Evolutionary conservation across 2,329 filamentous ascomycete genomes (phyloP).

Genomic region (Cladobotryum mycophilum): DNA sequence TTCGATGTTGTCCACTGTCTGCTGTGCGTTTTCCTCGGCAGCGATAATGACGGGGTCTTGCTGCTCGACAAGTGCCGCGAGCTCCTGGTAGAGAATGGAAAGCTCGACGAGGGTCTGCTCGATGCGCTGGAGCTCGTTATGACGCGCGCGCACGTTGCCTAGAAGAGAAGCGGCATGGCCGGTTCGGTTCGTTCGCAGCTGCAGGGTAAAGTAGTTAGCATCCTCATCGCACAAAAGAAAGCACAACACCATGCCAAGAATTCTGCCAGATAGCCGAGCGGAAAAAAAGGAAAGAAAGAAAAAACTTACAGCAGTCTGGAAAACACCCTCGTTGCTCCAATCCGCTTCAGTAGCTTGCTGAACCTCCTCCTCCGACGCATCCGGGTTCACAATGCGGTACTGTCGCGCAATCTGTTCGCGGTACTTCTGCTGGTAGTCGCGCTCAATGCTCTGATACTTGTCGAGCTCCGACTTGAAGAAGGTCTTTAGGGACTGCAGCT

Average conservation of each 20-base stretch:
- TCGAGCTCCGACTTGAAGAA: constrained; percentile 67
- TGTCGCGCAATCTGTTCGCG: constrained; percentile 74
- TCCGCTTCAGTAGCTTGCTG: constrained; percentile 61
- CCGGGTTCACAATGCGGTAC: constrained; percentile 75
- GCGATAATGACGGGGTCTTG: constrained; percentile 60
- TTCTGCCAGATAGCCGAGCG: neutral
- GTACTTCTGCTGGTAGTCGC: constrained; percentile 63
- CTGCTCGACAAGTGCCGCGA: constrained; percentile 66
- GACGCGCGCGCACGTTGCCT: constrained; percentile 71
- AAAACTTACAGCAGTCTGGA: constrained; percentile 68
- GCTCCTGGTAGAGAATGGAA: constrained; percentile 63
- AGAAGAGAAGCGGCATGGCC: constrained; percentile 68
- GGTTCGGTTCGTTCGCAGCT: constrained; percentile 70
- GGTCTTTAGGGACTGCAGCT: constrained; percentile 62
- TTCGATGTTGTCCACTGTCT: constrained; percentile 60
- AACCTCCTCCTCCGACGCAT: constrained; percentile 69
- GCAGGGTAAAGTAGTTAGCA: constrained; percentile 9
- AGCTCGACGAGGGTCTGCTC: constrained; percentile 69
- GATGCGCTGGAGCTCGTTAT: constrained; percentile 77
- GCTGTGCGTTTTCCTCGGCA: constrained; percentile 58
- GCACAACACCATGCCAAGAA: too few species aligned
- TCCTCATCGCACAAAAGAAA: too few species aligned
- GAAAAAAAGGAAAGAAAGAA: neutral
- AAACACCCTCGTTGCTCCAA: constrained; percentile 74
- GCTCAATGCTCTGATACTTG: constrained; percentile 65